Evolutionary conservation across 371 early-diverging fungal genomes (phyloP).

Genomic region (Basidiobolus meristosporus): DNA sequence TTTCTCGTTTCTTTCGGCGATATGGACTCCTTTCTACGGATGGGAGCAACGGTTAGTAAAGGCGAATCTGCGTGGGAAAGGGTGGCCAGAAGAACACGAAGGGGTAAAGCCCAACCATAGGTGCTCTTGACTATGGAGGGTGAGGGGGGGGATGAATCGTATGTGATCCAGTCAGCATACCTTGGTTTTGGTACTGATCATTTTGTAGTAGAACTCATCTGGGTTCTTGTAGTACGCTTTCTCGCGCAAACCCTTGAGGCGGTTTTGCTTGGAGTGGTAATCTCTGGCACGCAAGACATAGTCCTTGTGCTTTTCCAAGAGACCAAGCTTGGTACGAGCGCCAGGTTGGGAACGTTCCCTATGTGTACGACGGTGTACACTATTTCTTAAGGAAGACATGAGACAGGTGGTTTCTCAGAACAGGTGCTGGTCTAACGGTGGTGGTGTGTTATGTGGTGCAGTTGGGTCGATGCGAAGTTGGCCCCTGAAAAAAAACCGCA

Average conservation of each 20-base stretch:
- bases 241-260: constrained; percentile 60
- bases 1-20: constrained; percentile 46
- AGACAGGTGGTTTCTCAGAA: no score
- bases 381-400: constrained; percentile 59
- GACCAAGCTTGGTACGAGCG: constrained; percentile 48
- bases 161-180: constrained; percentile 7
- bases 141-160: background rate
- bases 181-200: constrained; percentile 71
- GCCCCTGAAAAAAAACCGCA: no score
- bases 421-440: no score
- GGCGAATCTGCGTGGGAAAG: background rate
- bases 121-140: background rate
- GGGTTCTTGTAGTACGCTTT: constrained; percentile 80
- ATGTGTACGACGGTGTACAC: constrained; percentile 74
- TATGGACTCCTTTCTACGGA: constrained; percentile 53
- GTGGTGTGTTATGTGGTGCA: no score
- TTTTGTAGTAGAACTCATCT: constrained; percentile 95
- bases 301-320: constrained; percentile 94
- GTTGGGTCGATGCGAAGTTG: no score
- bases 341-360: constrained; percentile 75
- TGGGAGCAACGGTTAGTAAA: background rate
- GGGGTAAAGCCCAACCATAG: no score
- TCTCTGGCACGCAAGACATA: constrained; percentile 87
- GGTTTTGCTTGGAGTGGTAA: constrained; percentile 68
- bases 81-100: background rate